Base-by-base conservation (phyloP, 1,139 yeast species). In the Suhomyces choctaworum region DNA sequence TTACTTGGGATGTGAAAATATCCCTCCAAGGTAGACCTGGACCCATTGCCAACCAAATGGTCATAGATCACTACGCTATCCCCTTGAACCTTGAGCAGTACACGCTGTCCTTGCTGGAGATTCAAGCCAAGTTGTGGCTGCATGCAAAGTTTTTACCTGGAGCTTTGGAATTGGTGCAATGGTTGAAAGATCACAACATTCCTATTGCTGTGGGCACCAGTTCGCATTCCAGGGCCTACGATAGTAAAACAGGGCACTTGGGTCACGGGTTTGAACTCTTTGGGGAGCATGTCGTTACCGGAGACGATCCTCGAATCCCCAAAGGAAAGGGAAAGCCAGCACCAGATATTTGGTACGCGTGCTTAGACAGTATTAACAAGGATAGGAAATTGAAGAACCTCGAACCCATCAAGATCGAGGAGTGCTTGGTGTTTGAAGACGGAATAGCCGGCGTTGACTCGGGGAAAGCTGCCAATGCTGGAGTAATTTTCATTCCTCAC, bases 141-240 rank as follows among this genome's bases (percentile, higher is more conserved):
- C 66, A 65, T 10, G 70, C 87, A 27, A 50, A 64, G 29, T 83
- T 85, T 54, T 62, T 92, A 50, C 96, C 96, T 1, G 98, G 98
- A 5, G 96, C 96, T 0, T 54, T 70, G 32, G 89, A 83, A 45
- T 63, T 92, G 35, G 56, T 92, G 27, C 48, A 69, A 31, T 63
- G 76, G 44, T 66, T 90, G 41, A 58, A 50, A 45, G 51, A 45
- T 14, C 63, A 66, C 7, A 58, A 68, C 2, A 60, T 90, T 19
- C 97, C 97, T 2, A 76, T 89, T 45, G 97, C 95, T 1, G 71
- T 92, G 36, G 97, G 97, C n/a, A 90, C 97, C 2, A 85, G 96
- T 7, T 87, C 96, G 2, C 76, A 76, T 47, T 61, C 55, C 16
- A 53, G 58, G 26, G 87, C 84, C 51, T 89, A 65, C 52, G 58